Base-by-base conservation (phyloP, 257 asterid species). In the Verbascum thapsus region DNA sequence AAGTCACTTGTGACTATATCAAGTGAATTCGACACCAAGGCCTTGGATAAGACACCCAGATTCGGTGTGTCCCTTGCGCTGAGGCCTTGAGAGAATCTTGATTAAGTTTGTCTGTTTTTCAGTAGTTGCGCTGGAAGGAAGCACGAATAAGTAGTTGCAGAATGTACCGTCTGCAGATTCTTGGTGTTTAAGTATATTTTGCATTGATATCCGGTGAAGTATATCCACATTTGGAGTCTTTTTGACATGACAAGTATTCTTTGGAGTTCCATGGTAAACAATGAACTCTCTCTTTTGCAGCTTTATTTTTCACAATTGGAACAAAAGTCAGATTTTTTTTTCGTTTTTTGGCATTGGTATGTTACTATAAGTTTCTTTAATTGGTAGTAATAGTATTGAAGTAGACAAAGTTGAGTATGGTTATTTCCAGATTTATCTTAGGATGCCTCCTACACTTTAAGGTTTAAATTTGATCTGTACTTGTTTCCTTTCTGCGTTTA, bases 1-100 rank as follows among this genome's bases (percentile, higher is more conserved):
- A 88, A 83, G 49, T 88, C 96, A 13, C 53, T 79, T 19, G 79
- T 88, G 68, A 88, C 91, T 15, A 80, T 88, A 59, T 85, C 87
- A 11, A 81, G 94, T 22, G 94, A 85, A 56, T 83, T 85, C 32
- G 91, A 88, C 78, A 88, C 91, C 74, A 83, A 81, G 75, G 94
- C 94, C 51, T 67, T 88, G 91, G 96, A 88, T 17, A 83, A 81
- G 83, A 78, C 86, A 55, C 96, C 96, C 30, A 79, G 64, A 74
- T 85, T 88, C 16, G 94, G 94, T 5, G 74, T 83, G 60, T 78
- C 94, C 19, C 79, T 88, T 45, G 87, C 91, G 56, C 81, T 85
- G 34, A 77, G 62, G 78, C 94, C 96, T 47, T 88, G 69, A 81
- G 40, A 52, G 59, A 17, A 17, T 16, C 55, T 64, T 22, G 43